These are phyloP conservation scores for Trebouxiophyceae sp. DNA, from an alignment of 163 green algal genomes.

Conservation along the genomic window DNA sequence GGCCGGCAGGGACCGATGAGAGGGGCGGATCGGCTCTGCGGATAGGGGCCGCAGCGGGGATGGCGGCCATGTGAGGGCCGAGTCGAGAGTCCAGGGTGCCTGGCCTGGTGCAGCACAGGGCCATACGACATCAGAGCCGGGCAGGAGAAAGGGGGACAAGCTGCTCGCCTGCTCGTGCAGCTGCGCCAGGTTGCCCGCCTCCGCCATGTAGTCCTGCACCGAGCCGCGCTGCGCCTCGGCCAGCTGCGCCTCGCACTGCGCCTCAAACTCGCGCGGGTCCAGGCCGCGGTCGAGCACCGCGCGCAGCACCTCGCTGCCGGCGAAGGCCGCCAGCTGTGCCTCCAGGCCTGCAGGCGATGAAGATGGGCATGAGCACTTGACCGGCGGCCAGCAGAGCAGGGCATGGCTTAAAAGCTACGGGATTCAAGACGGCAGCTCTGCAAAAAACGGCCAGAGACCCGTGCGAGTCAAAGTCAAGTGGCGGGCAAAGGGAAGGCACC, in stretches of 20 bases:
- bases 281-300: slow-evolving; percentile 66
- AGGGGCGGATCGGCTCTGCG: not conserved
- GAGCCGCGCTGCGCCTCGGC: slow-evolving; percentile 73
- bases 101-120: not conserved
- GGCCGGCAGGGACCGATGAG: not conserved
- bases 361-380: too few species aligned
- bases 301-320: slow-evolving; percentile 64
- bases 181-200: slow-evolving; percentile 80
- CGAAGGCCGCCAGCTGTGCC: slow-evolving; percentile 73
- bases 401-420: too few species aligned
- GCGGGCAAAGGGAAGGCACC: too few species aligned
- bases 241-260: slow-evolving; percentile 78
- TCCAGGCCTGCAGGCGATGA: slow-evolving; percentile 63
- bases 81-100: not conserved
- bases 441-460: too few species aligned
- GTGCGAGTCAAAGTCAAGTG: too few species aligned
- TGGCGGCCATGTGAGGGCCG: not conserved
- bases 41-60: not conserved
- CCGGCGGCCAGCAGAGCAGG: too few species aligned
- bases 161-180: slow-evolving; percentile 71
- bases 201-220: slow-evolving; percentile 86
- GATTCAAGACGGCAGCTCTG: too few species aligned
- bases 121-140: too few species aligned
- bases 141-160: too few species aligned
- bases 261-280: slow-evolving; percentile 60